Evolutionary conservation across 257 asterid species (phyloP), one percentile per base, ranked within the genome.

Genomic region (Lithospermum erythrorhizon): DNA sequence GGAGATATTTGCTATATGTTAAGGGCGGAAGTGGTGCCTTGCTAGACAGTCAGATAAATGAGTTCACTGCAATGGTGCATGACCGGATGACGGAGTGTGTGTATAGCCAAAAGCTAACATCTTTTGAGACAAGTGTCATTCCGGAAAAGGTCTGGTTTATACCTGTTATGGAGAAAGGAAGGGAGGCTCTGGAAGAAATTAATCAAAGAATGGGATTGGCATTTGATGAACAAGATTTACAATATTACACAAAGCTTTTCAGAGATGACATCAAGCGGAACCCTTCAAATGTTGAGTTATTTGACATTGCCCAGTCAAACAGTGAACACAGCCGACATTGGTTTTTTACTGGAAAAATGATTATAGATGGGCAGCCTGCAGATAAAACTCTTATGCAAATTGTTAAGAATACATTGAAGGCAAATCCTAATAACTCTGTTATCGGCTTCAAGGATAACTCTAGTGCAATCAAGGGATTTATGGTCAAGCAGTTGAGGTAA

Each of bases 321-420:
- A 91, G 98, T 45, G 98, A 91, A 57, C 98, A 91, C 65, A 91
- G 98, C 72, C 75, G 97, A 63, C 98, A 88, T 72, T 91, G 98
- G 98, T 90, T 90, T 77, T 90, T 90, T 58, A 81, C 83, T 7
- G 96, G 96, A 27, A 88, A 90, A 59, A 83, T 90, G 48, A 75
- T 83, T 19, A 72, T 90, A 59, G 96, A 90, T 68, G 95, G 95
- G 13, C 68, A 83, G 61, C 88, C 87, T 3, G 81, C 78, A 27
- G 56, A 77, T 63, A 71, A 67, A 62, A 91, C 97, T 23, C 95
- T 88, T 32, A 91, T 91, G 97, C 95, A 91, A 53, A 88, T 88
- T 65, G 94, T 88, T 30, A 90, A 87, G 70, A 82, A 83, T 74
- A 91, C 95, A 17, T 78, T 91, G 78, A 74, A 61, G 68, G 95